phyloP scores from a whole-genome alignment of 768 basidiomycete species.

The Goffeauzyma gilvescens region DNA sequence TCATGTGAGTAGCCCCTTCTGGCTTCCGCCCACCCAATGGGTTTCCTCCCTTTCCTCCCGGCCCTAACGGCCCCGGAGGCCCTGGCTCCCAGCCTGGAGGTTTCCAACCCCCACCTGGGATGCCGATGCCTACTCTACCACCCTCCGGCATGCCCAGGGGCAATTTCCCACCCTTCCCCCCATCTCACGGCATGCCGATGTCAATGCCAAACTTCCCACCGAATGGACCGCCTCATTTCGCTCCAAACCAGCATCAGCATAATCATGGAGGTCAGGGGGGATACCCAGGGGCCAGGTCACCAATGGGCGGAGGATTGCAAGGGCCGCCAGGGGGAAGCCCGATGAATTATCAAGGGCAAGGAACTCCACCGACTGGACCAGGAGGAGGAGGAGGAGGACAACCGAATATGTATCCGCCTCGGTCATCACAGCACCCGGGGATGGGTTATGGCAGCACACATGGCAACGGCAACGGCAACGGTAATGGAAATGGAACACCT shows the following conservation, averaged over 20 bases:
- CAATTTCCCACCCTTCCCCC: slow-evolving; percentile 23
- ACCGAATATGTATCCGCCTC: background rate
- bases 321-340: slow-evolving; percentile 1
- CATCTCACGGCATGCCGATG: slow-evolving; percentile 1
- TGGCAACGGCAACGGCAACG: too few species aligned
- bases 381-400: background rate
- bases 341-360: background rate
- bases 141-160: slow-evolving; percentile 7
- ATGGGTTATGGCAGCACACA: background rate
- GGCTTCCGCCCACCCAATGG: background rate
- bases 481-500: background rate
- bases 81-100: background rate
- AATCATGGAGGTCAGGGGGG: slow-evolving; percentile 1
- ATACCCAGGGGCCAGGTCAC: slow-evolving; percentile 6
- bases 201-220: slow-evolving; percentile 4
- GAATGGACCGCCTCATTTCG: slow-evolving; percentile 3
- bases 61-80: slow-evolving; percentile 8
- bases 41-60: slow-evolving; percentile 18
- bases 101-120: slow-evolving; percentile 5
- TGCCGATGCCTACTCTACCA: slow-evolving; percentile 11
- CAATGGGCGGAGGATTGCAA: background rate
- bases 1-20: background rate
- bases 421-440: too few species aligned
- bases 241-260: background rate
- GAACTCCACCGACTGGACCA: slow-evolving; percentile 1